These are phyloP conservation scores for Linaria vulgaris DNA, from an alignment of 257 asterid genomes.

Conservation along the genomic window DNA sequence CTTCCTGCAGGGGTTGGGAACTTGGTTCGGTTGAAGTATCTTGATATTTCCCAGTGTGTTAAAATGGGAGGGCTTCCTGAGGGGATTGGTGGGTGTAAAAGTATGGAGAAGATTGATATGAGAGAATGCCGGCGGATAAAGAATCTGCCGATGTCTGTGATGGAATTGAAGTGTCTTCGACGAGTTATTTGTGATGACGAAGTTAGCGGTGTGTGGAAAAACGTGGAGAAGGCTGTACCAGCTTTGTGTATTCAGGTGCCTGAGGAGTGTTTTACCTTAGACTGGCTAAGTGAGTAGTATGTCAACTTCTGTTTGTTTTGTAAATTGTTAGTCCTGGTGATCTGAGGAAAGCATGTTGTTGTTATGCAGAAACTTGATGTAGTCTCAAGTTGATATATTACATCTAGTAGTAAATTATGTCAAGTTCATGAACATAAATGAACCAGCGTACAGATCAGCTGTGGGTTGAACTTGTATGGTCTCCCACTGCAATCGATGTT, in stretches of 20 bases:
- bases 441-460: no score
- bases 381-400: no score
- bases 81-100: constrained; percentile 60
- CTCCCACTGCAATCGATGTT: no score
- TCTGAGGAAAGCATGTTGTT: no score
- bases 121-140: constrained; percentile 67
- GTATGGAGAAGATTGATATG: constrained; percentile 86
- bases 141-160: constrained; percentile 56
- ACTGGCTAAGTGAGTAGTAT: constrained; percentile 67
- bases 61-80: constrained; percentile 68
- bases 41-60: constrained; percentile 76
- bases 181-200: constrained; percentile 80
- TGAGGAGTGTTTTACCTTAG: constrained; percentile 70
- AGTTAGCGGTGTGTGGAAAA: constrained; percentile 63
- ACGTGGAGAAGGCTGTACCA: constrained; percentile 49
- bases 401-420: no score
- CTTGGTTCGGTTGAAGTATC: constrained; percentile 51
- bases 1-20: constrained; percentile 56
- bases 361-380: no score
- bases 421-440: no score
- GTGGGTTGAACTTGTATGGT: no score
- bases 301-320: not conserved
- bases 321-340: no score
- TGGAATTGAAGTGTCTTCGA: constrained; percentile 35
- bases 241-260: constrained; percentile 67